Base-by-base conservation (phyloP, 1,284 basidiomycete genomes). In the Violaceomyces palustris region DNA sequence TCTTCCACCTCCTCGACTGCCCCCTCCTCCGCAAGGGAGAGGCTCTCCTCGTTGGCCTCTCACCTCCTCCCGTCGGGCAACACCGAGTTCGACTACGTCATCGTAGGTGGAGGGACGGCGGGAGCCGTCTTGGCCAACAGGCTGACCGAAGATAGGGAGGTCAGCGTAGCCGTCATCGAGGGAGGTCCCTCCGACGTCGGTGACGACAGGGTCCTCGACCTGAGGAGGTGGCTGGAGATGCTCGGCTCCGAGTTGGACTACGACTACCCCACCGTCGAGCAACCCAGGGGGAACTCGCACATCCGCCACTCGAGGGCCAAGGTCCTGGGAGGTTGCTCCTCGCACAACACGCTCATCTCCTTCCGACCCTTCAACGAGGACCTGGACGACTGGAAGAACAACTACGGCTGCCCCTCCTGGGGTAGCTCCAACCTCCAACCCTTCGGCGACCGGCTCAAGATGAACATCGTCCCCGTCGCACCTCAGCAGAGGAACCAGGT, bases 291-390 rank as follows among this genome's bases (percentile, higher is more conserved):
- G 22, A 74, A 74, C 57, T 74, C 72, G 39, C 67, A 72, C 56
- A 74, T 74, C 41, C 56, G 63, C n/a, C 73, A 74, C 49, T 69
- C 64, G 12, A 61, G 73, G 21, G 73, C 73, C 0, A 48, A 53
- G 6, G 73, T 74, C 8, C 59, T 74, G 10, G 73, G 73, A 22
- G 73, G 73, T 26, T 74, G 73, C 53, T 67, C 63, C 14, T 71
- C 67, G 35, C 73, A 74, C 64, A 74, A 74, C 56, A 74, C 73
- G 19, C 56, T 74, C 25, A 74, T 74, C 50, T 72, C 68, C 32
- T 74, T 74, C 59, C 55, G 71, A 19, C 73, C 73, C 9, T 73
- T 74, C 46, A 69, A 71, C 35, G 69, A 53, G 44, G 73, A 74
- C 35, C 50, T 74, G 27, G 72, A 74, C 44, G 59, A 62, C 28